Conservation (phyloP, 2,329 filamentous ascomycete genomes). For the Penicillium sp. region DNA sequence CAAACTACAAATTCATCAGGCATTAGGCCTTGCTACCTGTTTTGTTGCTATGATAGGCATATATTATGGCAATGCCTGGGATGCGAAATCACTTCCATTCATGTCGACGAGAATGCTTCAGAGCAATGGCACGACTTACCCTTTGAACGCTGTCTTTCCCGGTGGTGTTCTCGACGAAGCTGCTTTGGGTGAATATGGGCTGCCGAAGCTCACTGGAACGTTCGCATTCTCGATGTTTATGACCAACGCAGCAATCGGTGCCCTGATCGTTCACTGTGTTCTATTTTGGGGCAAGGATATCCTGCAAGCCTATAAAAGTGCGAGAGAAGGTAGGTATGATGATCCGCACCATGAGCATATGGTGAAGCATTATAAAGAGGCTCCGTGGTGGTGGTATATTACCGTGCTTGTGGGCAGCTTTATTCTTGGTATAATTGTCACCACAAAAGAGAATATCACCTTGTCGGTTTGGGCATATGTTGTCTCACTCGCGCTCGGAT, state of each 20-base stretch:
- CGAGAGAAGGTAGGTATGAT: slow-evolving; percentile 43
- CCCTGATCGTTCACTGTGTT: slow-evolving; percentile 52
- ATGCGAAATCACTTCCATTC: slow-evolving; percentile 49
- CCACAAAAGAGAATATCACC: slow-evolving; percentile 32
- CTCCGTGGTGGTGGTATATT: slow-evolving; percentile 39
- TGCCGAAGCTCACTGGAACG: slow-evolving; percentile 49
- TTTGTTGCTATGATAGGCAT: slow-evolving; percentile 52
- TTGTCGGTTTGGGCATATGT: slow-evolving; percentile 36
- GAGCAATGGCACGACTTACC: slow-evolving; percentile 44
- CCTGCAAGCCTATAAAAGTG: slow-evolving; percentile 48
- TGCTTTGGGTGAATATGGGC: slow-evolving; percentile 45
- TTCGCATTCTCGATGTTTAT: slow-evolving; percentile 57
- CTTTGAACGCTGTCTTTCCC: slow-evolving; percentile 43
- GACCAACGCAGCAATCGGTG: slow-evolving; percentile 59
- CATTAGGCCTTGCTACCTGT: slow-evolving; percentile 50
- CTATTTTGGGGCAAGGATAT: slow-evolving; percentile 59
- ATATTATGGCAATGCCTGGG: slow-evolving; percentile 54
- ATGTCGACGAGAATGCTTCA: slow-evolving; percentile 53
- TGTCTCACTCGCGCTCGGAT: slow-evolving; percentile 31
- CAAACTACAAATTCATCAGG: slow-evolving; percentile 49
- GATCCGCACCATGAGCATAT: slow-evolving; percentile 56
- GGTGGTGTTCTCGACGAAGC: slow-evolving; percentile 23
- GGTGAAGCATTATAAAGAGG: slow-evolving; percentile 54
- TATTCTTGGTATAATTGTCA: slow-evolving; percentile 26
- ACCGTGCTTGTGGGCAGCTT: slow-evolving; percentile 30